Evolutionary conservation across 768 basidiomycete genomes (phyloP).

Genomic region (Rhizopogon sp.): DNA sequence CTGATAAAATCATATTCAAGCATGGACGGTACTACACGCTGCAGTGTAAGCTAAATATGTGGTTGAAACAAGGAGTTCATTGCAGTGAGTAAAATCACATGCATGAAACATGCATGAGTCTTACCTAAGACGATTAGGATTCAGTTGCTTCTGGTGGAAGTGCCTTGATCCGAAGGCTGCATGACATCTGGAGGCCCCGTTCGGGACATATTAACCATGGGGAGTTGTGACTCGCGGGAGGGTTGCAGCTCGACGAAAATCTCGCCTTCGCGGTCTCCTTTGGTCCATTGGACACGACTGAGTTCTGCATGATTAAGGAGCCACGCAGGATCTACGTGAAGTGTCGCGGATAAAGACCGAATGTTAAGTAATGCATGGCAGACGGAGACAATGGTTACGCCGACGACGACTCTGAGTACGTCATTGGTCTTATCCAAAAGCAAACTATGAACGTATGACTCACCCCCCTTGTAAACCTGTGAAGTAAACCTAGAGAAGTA

Average conservation of each 20-base stretch:
- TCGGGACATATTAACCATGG: background rate
- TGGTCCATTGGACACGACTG: constrained; percentile 33
- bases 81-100: background rate
- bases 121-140: background rate
- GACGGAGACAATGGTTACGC: constrained; percentile 16
- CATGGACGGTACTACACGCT: background rate
- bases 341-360: constrained; percentile 31
- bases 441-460: background rate
- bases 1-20: background rate
- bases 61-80: background rate
- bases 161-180: background rate
- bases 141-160: background rate
- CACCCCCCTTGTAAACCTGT: constrained; percentile 2
- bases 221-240: background rate
- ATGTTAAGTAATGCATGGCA: constrained; percentile 32
- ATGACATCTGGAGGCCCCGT: background rate
- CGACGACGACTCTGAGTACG: background rate
- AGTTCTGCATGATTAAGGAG: constrained; percentile 38
- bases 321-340: constrained; percentile 35
- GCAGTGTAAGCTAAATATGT: background rate
- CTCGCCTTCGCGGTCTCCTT: constrained; percentile 30
- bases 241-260: constrained; percentile 8
- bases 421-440: background rate
- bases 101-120: background rate
- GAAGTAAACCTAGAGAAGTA: background rate